Percentiles rank a stretch among this genome's conserved stretches.
Conservation (phyloP, 106 monocot genomes). For the Cymbidium sinense region DNA sequence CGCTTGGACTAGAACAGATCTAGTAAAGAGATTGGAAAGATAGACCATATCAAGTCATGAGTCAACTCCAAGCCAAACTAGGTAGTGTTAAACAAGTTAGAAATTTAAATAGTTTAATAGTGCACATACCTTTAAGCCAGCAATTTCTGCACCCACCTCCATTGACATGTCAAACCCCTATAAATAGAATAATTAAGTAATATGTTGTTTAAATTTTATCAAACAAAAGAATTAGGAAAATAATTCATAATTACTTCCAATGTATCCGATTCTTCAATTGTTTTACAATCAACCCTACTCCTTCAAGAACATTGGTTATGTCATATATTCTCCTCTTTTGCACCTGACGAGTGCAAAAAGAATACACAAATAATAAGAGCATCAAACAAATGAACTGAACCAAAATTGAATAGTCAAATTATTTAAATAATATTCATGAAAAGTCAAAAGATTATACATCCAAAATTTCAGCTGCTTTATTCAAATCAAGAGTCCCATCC, state of each 20-base stretch:
- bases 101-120: not conserved
- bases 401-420: not conserved
- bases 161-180: slow-evolving; percentile 67
- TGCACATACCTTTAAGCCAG: slow-evolving; percentile 41
- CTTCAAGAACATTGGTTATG: slow-evolving; percentile 98
- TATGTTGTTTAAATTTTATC: slow-evolving; percentile 4
- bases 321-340: slow-evolving; percentile 98
- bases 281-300: slow-evolving; percentile 86
- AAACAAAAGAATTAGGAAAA: slow-evolving; percentile 7
- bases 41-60: too few species aligned
- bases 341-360: slow-evolving; percentile 41
- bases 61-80: too few species aligned
- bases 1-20: too few species aligned
- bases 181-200: slow-evolving; percentile 10
- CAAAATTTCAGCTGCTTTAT: slow-evolving; percentile 84
- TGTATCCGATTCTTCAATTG: slow-evolving; percentile 82
- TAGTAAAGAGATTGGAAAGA: too few species aligned
- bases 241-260: slow-evolving; percentile 54
- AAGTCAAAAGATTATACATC: slow-evolving; percentile 44
- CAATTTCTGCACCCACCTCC: slow-evolving; percentile 46
- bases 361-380: slow-evolving; percentile 4
- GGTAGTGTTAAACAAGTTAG: not conserved
- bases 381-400: not conserved
- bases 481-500: slow-evolving; percentile 96
- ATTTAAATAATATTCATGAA: not conserved